Conservation (phyloP, 139 green algal genomes). For the Chlorella sorokiniana region DNA sequence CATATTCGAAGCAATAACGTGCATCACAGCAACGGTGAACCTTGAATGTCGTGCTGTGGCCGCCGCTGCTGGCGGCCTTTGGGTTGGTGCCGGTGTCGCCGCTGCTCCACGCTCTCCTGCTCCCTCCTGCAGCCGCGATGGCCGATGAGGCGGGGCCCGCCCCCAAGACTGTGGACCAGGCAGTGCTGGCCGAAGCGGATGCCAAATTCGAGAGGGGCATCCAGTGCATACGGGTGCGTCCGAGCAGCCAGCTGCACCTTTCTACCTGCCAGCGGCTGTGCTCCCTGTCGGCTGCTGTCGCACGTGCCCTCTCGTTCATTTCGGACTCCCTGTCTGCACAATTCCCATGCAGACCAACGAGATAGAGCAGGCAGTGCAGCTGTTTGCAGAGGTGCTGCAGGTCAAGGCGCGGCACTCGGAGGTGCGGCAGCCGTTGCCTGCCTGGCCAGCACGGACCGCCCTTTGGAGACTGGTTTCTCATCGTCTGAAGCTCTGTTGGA, state of each 20-base stretch:
- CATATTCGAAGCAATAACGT: too few relatives aligned
- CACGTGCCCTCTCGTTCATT: background rate
- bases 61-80: too few relatives aligned
- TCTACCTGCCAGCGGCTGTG: background rate
- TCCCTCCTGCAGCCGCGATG: background rate
- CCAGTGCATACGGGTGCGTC: conserved; percentile 39
- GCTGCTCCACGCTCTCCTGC: background rate
- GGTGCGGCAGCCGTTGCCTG: conserved; percentile 33
- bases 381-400: conserved; percentile 54
- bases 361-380: conserved; percentile 57
- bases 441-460: too few relatives aligned
- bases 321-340: background rate
- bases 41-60: too few relatives aligned
- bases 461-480: too few relatives aligned
- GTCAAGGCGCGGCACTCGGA: conserved; percentile 49
- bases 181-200: conserved; percentile 6
- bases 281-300: background rate
- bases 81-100: too few relatives aligned
- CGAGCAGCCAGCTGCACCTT: background rate
- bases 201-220: conserved; percentile 36
- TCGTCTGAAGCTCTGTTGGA: too few relatives aligned
- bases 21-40: too few relatives aligned
- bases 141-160: conserved; percentile 20
- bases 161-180: background rate
- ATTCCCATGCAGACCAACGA: conserved; percentile 48